These are phyloP conservation scores for Globisporangium megalacanthum DNA, from an alignment of 352 stramenopile species.

Conservation along the genomic window DNA sequence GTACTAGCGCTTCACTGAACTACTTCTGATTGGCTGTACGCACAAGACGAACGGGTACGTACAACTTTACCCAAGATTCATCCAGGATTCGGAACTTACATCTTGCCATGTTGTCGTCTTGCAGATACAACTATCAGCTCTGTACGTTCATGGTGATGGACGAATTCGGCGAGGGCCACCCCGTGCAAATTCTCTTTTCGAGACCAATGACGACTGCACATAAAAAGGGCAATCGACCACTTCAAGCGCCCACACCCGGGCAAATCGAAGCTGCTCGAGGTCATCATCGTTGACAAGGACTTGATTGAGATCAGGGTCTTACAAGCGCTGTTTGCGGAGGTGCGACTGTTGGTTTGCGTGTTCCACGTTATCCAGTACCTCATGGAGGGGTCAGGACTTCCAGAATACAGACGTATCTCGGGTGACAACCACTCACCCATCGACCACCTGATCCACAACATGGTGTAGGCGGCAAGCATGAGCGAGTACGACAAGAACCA, in stretches of 20 bases:
- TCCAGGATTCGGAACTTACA: too few species aligned
- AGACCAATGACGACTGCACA: constrained; percentile 19
- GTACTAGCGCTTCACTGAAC: too few species aligned
- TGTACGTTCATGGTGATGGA: constrained; percentile 19
- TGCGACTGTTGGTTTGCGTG: constrained; percentile 15
- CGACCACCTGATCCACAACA: constrained; percentile 4
- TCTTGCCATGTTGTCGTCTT: too few species aligned
- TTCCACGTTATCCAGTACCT: constrained; percentile 28
- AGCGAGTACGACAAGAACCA: constrained; percentile 8
- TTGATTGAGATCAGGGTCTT: constrained; percentile 21
- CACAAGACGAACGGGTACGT: too few species aligned
- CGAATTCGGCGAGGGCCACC: constrained; percentile 11
- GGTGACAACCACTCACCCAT: neutral
- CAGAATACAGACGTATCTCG: constrained; percentile 15
- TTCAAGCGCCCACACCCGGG: constrained; percentile 15
- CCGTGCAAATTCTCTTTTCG: constrained; percentile 15
- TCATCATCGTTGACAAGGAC: constrained; percentile 27
- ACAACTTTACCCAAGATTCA: too few species aligned
- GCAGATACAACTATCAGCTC: constrained; percentile 22
- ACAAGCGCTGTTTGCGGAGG: constrained; percentile 6
- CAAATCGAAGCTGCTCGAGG: neutral
- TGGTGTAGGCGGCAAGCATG: constrained; percentile 7
- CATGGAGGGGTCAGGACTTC: constrained; percentile 2
- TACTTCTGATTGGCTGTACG: too few species aligned
- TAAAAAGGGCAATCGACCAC: constrained; percentile 3